Percentiles rank a stretch among this genome's conserved stretches.
Evolutionary conservation across 2,329 filamentous ascomycete species (phyloP).

Genomic region (Epichloe sibirici): DNA sequence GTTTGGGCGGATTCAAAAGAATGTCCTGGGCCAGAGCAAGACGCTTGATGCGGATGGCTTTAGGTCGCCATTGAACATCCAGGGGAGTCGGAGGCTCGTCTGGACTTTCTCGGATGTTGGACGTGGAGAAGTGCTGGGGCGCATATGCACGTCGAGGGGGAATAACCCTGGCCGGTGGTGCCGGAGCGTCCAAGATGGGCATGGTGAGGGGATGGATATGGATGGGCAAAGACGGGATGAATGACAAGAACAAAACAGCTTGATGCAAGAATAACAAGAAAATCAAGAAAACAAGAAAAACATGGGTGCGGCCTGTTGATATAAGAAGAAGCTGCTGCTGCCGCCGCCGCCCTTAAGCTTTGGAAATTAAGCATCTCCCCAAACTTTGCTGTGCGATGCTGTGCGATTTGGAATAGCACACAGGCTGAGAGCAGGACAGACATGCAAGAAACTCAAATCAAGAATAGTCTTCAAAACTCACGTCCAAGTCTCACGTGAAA

Average conservation of each 20-base stretch:
- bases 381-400: background rate
- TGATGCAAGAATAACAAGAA: too few relatives aligned
- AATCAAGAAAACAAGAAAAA: background rate
- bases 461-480: too few relatives aligned
- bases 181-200: conserved; percentile 4
- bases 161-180: background rate
- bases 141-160: conserved; percentile 1
- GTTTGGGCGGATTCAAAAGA: conserved; percentile 7
- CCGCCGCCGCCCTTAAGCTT: background rate
- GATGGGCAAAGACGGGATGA: background rate
- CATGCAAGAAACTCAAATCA: background rate
- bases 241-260: background rate
- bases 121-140: conserved; percentile 7
- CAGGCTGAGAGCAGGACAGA: too few relatives aligned
- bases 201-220: too few relatives aligned
- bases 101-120: conserved; percentile 7
- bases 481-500: too few relatives aligned
- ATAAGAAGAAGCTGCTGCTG: background rate
- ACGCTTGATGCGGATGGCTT: background rate
- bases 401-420: background rate
- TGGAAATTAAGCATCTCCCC: background rate
- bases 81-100: background rate
- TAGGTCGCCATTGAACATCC: background rate
- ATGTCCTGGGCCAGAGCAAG: conserved; percentile 5
- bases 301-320: too few relatives aligned